Conservation (phyloP, 306 rosid genomes). For the Fragaria vesca region DNA sequence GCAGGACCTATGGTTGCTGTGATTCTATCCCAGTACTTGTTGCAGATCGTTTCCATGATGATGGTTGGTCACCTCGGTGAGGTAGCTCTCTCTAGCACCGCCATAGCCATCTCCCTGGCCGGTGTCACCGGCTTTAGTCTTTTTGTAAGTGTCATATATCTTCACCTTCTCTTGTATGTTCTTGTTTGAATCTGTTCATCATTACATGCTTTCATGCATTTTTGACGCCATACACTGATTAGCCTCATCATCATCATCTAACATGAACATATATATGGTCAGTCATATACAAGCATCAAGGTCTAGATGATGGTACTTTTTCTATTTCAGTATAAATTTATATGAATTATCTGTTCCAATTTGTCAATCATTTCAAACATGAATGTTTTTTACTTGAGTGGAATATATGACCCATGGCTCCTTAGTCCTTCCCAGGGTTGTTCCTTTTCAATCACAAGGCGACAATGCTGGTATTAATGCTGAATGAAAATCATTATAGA, state of each 20-base stretch:
- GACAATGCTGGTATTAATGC: neutral
- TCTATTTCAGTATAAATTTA: neutral
- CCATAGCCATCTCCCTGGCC: constrained; percentile 51
- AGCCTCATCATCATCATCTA: neutral
- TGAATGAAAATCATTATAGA: no score
- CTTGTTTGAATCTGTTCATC: neutral
- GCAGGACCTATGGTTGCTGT: constrained; percentile 61
- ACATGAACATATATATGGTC: neutral
- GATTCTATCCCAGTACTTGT: constrained; percentile 39
- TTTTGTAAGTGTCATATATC: constrained; percentile 35
- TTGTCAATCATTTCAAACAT: neutral
- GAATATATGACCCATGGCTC: neutral
- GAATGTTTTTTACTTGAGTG: neutral
- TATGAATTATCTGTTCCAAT: neutral
- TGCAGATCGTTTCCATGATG: constrained; percentile 46
- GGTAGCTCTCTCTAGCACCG: constrained; percentile 62
- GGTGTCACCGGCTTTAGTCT: constrained; percentile 58
- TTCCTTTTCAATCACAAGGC: neutral
- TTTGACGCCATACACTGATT: neutral
- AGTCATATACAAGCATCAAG: neutral
- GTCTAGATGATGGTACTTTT: neutral
- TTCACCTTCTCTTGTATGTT: neutral
- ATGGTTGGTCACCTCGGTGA: constrained; percentile 64
- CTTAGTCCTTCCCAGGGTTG: neutral
- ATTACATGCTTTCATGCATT: neutral